Base-by-base conservation (phyloP, 805 yeast species). In the Barnettozyma pratensis region DNA sequence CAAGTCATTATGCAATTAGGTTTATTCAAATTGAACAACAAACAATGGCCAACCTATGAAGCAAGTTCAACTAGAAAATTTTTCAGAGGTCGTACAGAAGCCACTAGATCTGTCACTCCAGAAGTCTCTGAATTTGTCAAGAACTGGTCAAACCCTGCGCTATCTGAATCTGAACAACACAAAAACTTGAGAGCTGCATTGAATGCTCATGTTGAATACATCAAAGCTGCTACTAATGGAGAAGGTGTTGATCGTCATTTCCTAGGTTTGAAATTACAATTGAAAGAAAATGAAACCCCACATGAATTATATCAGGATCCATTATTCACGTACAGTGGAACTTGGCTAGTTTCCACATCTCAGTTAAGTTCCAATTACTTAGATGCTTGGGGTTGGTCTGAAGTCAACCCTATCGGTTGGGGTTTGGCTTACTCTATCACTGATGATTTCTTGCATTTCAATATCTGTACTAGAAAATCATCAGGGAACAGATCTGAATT, bases 321-420 rank as follows among this genome's bases (percentile, higher is more conserved):
- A 11, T 72, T 87, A 54, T 88, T 77, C 64, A 66, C 72, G 43
- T 92, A 88, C 71, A 83, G 95, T 6, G 72, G 81, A 32, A 79
- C 87, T 41, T 92, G 99, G 99, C 83, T 77, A 66, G 66, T 92
- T 45, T 86, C 96, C 19, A 81, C 96, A 3, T 89, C 97, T 1
- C 98, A 92, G 69, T 75, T 92, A 55, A 85, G 94, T 7, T 85
- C 95, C 5, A 87, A 84, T 59, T 74, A 74, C 67, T 87, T 89
- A 69, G 89, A 89, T 65, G 91, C 95, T 41, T 92, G 91, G 76
- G 99, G 99, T 34, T 92, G 90, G 88, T 80, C 96, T 19, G 96
- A 95, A 66, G 98, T 94, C 44, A 82, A 86, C 58, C 96, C 91
- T 62, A 87, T 85, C 52, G 99, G 99, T 7, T 83, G 87, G 60